These are phyloP conservation scores for Sordaria brevicollis DNA, from an alignment of 495 filamentous ascomycete genomes.

Conservation along the genomic window DNA sequence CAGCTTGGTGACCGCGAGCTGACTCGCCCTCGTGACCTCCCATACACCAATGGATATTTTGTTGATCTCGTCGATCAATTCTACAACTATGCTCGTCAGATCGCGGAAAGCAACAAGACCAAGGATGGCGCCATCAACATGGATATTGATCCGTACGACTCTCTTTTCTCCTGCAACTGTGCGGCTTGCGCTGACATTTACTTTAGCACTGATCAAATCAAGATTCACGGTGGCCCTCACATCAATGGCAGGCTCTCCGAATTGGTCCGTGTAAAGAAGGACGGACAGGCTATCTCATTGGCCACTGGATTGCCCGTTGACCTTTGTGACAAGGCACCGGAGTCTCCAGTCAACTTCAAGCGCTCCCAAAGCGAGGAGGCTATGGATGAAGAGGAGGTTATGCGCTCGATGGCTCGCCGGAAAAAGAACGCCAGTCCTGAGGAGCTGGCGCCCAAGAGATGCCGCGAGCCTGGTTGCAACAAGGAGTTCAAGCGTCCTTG, in stretches of 20 bases:
- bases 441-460: slow-evolving; percentile 62
- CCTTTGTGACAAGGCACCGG: slow-evolving; percentile 32
- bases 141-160: slow-evolving; percentile 44
- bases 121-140: slow-evolving; percentile 34
- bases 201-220: slow-evolving; percentile 52
- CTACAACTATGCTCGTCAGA: slow-evolving; percentile 54
- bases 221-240: slow-evolving; percentile 64
- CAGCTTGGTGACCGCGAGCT: slow-evolving; percentile 72
- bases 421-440: slow-evolving; percentile 68
- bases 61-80: slow-evolving; percentile 87
- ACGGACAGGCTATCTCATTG: slow-evolving; percentile 67
- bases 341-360: slow-evolving; percentile 43
- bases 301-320: slow-evolving; percentile 47
- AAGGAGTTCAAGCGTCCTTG: slow-evolving; percentile 90
- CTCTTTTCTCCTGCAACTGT: background rate
- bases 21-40: slow-evolving; percentile 67
- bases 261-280: slow-evolving; percentile 64
- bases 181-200: slow-evolving; percentile 27
- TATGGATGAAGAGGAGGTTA: slow-evolving; percentile 62
- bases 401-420: slow-evolving; percentile 80
- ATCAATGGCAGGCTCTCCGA: slow-evolving; percentile 68
- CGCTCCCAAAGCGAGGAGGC: slow-evolving; percentile 49
- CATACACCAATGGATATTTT: slow-evolving; percentile 88
- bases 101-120: slow-evolving; percentile 41
- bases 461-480: slow-evolving; percentile 57